Base-by-base conservation (phyloP, 495 filamentous ascomycete species). In the Cetradonia linearis region DNA sequence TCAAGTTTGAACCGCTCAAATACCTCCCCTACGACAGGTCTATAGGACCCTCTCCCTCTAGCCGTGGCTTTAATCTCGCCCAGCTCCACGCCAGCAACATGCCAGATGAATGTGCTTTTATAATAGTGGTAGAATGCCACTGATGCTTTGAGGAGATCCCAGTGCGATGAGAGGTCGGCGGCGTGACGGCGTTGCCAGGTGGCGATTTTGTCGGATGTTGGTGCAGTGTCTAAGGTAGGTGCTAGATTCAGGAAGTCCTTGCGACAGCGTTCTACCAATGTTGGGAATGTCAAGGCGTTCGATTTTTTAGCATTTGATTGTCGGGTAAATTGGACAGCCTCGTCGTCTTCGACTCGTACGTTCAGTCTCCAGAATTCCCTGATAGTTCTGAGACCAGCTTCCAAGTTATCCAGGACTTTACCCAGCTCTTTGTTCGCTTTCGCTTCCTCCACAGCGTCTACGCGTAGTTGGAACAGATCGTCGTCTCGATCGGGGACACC, bases 141-240 rank as follows among this genome's bases (percentile, higher is more conserved):
- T 4, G 85, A 87, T 1, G 88, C 87, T 61, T 86, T 77, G 10
- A 89, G 60, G 8, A 84, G 69, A 11, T 71, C 70, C 81, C 82
- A 87, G 14, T 70, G 48, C 7, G 74, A 76, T 23, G 73, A 66
- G 11, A 69, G 71, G 57, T 75, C 74, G 16, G 75, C 72, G 5
- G 66, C 62, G 6, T 64, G 69, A 31, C 72, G 71, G 23, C 74
- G 66, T 61, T 73, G 76, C 68, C 76, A 77, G 34, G 72, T 74
- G 37, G 77, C 66, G 2, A 81, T 67, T 3, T 74, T 66, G 27
- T 72, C 52, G 16, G 62, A 42, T 56, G 65, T 42, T 59, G 65
- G 33, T 30, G 59, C 49, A 42, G 59, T 54, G 38, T 68, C 11
- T 18, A 74, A 58, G 10, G 73, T 69, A 9, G 71, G 66, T 7